phyloP scores from a whole-genome alignment of 2,329 filamentous ascomycete genomes.

The Ascochyta clinopodiicola region DNA sequence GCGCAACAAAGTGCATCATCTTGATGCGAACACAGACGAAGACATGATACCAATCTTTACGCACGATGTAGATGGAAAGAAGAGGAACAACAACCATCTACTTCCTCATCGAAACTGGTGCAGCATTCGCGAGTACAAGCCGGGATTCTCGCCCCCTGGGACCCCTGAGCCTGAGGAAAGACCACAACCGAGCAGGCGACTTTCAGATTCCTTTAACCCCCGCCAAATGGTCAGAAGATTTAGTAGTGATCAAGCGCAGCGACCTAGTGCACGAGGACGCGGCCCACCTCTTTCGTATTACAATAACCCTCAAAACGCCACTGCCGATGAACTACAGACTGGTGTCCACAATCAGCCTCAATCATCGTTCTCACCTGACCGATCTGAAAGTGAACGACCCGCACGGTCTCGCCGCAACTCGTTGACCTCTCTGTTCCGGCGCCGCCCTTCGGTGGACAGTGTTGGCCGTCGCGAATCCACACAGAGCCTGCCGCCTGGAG shows the following conservation, averaged over 20 bases:
- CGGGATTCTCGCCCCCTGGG: conserved; percentile 69
- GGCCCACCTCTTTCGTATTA: conserved; percentile 48
- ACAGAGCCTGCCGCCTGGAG: conserved; percentile 31
- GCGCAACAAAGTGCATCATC: conserved; percentile 77
- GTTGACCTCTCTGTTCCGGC: conserved; percentile 43
- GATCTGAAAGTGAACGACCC: conserved; percentile 35
- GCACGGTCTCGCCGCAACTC: conserved; percentile 43
- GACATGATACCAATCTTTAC: conserved; percentile 94
- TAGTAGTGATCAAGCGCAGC: conserved; percentile 35
- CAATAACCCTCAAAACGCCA: conserved; percentile 46
- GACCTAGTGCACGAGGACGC: conserved; percentile 33
- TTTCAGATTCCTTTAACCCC: conserved; percentile 47
- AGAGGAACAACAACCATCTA: conserved; percentile 87
- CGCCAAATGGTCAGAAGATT: conserved; percentile 53
- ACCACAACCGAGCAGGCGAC: conserved; percentile 33
- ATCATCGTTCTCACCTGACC: conserved; percentile 47
- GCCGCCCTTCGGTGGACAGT: conserved; percentile 41
- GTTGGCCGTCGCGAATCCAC: conserved; percentile 33
- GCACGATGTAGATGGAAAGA: conserved; percentile 86
- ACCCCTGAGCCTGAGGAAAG: conserved; percentile 56
- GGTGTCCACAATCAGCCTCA: conserved; percentile 32
- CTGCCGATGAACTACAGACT: conserved; percentile 39
- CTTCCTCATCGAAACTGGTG: conserved; percentile 95
- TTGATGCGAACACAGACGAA: conserved; percentile 80
- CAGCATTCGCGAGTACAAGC: conserved; percentile 83